Percentiles rank a stretch among this genome's conserved stretches.
phyloP scores from a whole-genome alignment of 2,329 filamentous ascomycete genomes.

The Diaporthe citriasiana region DNA sequence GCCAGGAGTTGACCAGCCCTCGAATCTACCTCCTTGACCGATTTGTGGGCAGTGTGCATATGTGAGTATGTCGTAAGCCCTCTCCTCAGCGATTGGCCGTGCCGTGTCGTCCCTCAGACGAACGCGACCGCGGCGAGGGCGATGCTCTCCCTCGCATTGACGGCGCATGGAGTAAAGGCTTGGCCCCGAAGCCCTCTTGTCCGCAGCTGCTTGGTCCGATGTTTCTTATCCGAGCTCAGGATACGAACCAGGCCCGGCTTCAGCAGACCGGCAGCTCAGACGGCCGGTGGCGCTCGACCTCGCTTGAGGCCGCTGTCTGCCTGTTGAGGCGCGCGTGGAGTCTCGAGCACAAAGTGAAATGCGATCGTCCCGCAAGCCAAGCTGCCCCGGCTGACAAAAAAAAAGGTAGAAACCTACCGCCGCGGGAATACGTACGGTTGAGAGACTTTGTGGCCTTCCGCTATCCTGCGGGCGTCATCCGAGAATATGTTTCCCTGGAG shows the following conservation, averaged over 20 bases:
- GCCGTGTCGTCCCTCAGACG: background rate
- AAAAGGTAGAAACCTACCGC: too few species aligned
- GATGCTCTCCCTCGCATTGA: background rate
- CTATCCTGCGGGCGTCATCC: slow-evolving; percentile 10
- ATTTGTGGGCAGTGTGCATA: background rate
- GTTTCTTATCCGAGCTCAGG: slow-evolving; percentile 10
- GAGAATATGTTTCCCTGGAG: slow-evolving; percentile 10
- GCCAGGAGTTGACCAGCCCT: background rate
- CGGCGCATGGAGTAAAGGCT: background rate
- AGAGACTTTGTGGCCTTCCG: background rate
- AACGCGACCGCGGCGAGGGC: background rate
- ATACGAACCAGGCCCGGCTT: slow-evolving; percentile 26
- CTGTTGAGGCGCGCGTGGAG: background rate
- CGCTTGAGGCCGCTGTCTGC: background rate
- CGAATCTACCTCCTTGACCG: background rate
- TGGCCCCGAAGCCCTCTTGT: background rate
- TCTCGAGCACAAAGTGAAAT: background rate
- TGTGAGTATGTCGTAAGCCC: background rate
- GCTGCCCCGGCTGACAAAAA: background rate
- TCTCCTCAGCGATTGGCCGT: background rate
- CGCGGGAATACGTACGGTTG: background rate
- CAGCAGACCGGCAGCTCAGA: slow-evolving; percentile 20
- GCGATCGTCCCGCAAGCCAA: background rate
- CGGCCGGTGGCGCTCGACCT: slow-evolving; percentile 26
- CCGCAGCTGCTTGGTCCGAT: slow-evolving; percentile 24